Evolutionary conservation across 768 basidiomycete genomes (phyloP).

Genomic region (Agrocybe praecox): DNA sequence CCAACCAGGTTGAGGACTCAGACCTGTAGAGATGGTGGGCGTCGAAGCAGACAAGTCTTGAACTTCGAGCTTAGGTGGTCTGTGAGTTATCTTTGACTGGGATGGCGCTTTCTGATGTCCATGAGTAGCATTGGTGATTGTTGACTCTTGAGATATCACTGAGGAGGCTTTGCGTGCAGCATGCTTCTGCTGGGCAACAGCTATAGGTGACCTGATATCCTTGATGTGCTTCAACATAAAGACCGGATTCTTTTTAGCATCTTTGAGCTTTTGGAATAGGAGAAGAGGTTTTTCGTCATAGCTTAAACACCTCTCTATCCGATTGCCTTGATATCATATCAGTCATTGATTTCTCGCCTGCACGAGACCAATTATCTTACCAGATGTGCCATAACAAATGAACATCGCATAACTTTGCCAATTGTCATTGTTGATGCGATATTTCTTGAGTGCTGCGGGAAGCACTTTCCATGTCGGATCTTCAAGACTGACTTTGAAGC

Average conservation of each 20-base stretch:
- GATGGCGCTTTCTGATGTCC: constrained; percentile 46
- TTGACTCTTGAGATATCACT: constrained; percentile 44
- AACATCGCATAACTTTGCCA: constrained; percentile 99
- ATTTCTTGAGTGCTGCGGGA: constrained; percentile 97
- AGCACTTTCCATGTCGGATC: constrained; percentile 99
- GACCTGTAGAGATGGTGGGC: constrained; percentile 54
- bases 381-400: constrained; percentile 94
- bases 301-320: constrained; percentile 90
- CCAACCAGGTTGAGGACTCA: constrained; percentile 76
- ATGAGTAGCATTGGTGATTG: constrained; percentile 42
- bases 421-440: constrained; percentile 97
- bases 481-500: constrained; percentile 96
- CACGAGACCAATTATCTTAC: constrained; percentile 41
- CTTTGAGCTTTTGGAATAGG: constrained; percentile 96
- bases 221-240: constrained; percentile 98
- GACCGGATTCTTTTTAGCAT: constrained; percentile 96
- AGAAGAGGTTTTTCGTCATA: constrained; percentile 98
- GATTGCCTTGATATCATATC: constrained; percentile 49
- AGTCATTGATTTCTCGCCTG: neutral
- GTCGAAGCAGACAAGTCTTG: constrained; percentile 55
- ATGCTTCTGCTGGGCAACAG: constrained; percentile 95
- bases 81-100: constrained; percentile 43
- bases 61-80: constrained; percentile 74
- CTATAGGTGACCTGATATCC: constrained; percentile 97
- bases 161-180: constrained; percentile 81